Evolutionary conservation across 306 rosid species (phyloP).

Genomic region (Hippophae rhamnoides): DNA sequence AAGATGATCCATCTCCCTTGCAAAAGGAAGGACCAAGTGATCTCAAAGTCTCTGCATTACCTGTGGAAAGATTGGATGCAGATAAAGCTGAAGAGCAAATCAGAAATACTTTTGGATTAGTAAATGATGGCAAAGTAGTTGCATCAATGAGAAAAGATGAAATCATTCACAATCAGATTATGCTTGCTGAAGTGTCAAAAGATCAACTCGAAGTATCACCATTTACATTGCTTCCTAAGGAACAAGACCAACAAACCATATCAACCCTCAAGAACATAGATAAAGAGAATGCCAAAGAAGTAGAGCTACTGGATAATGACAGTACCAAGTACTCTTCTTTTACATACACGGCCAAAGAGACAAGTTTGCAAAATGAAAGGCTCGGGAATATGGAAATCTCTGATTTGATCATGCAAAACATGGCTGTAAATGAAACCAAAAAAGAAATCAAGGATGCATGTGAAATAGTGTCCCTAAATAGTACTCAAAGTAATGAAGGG

Average conservation of each 20-base stretch:
- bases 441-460: slow-evolving; percentile 16
- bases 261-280: not conserved
- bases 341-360: slow-evolving; percentile 8
- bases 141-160: slow-evolving; percentile 5
- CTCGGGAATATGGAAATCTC: slow-evolving; percentile 5
- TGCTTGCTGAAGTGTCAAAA: not conserved
- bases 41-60: slow-evolving; percentile 6
- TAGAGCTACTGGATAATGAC: not conserved
- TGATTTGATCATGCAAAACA: slow-evolving; percentile 9
- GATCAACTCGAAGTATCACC: slow-evolving; percentile 10
- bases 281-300: slow-evolving; percentile 11
- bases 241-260: slow-evolving; percentile 2
- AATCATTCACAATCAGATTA: slow-evolving; percentile 6
- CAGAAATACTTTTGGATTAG: slow-evolving; percentile 2
- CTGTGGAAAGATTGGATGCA: slow-evolving; percentile 9
- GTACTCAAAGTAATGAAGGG: slow-evolving; percentile 5
- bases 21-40: not conserved
- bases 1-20: slow-evolving; percentile 2
- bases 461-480: not conserved
- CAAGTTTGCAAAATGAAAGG: slow-evolving; percentile 11
- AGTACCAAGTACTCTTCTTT: not conserved
- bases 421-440: slow-evolving; percentile 10
- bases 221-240: slow-evolving; percentile 7
- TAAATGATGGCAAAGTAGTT: not conserved
- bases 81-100: slow-evolving; percentile 5